Evolutionary conservation across 257 asterid species (phyloP).

Genomic region (Solanum pennellii): DNA sequence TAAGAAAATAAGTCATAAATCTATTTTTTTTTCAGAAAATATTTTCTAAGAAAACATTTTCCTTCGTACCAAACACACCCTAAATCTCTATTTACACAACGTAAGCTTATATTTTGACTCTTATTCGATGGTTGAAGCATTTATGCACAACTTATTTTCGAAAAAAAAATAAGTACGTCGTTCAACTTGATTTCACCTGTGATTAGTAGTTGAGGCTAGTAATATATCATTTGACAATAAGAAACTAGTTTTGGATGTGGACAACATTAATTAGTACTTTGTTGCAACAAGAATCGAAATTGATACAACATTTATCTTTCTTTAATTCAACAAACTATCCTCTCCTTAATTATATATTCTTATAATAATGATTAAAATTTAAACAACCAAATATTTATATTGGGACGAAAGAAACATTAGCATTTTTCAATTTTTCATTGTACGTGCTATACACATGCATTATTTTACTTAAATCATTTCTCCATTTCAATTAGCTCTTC

Average conservation of each 20-base stretch:
- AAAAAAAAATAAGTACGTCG: not conserved
- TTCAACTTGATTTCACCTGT: not conserved
- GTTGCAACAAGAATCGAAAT: not conserved
- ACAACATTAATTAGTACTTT: not conserved
- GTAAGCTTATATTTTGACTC: not conserved
- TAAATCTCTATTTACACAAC: not conserved
- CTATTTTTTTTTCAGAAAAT: too few relatives aligned
- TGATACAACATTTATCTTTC: not conserved
- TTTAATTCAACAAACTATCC: not conserved
- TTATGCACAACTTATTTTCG: not conserved
- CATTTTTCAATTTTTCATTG: not conserved
- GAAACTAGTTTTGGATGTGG: not conserved
- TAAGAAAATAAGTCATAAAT: too few relatives aligned
- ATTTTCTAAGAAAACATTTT: too few relatives aligned
- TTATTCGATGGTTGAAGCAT: not conserved
- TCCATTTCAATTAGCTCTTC: not conserved
- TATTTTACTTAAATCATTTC: not conserved
- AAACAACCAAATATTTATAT: not conserved
- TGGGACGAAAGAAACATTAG: not conserved
- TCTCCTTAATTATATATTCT: not conserved
- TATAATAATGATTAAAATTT: not conserved
- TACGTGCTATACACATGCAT: not conserved
- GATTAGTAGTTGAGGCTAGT: not conserved
- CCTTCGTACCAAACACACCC: too few relatives aligned
- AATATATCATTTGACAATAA: not conserved